These are phyloP conservation scores for Coemansia pectinata DNA, from an alignment of 192 early-diverging fungal species.

Conservation along the genomic window DNA sequence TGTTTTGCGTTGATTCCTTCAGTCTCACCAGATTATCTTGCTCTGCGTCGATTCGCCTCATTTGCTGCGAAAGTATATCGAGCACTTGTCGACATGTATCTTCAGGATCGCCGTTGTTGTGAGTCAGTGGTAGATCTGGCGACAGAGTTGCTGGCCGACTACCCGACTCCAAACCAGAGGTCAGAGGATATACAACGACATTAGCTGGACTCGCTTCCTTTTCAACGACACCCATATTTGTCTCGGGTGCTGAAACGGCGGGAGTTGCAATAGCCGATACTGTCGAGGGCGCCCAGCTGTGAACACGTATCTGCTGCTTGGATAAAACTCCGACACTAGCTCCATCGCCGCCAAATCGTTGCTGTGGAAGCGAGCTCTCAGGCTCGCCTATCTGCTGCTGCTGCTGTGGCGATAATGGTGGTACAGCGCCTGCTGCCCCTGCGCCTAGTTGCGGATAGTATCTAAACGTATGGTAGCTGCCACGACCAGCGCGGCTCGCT, in stretches of 20 bases:
- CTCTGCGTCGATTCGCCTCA: slow-evolving; percentile 41
- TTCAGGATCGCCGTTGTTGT: slow-evolving; percentile 21
- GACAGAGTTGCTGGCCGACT: background rate
- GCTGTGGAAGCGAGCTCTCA: background rate
- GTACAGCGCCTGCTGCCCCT: background rate
- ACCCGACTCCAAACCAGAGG: background rate
- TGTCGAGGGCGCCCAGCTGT: slow-evolving; percentile 2
- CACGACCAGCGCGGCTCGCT: background rate
- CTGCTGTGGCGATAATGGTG: background rate
- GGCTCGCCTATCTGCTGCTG: background rate
- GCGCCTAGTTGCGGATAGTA: background rate
- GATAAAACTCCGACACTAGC: no score
- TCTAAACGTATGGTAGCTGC: background rate
- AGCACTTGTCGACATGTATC: slow-evolving; percentile 32
- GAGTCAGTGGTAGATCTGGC: background rate
- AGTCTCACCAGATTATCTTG: slow-evolving; percentile 34
- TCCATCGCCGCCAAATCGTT: background rate
- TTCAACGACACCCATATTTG: background rate
- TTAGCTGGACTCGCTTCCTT: no score
- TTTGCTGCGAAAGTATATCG: slow-evolving; percentile 35
- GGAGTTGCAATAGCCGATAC: background rate
- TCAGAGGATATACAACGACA: background rate
- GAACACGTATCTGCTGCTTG: background rate
- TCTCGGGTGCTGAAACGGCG: background rate
- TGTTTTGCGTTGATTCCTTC: slow-evolving; percentile 25